phyloP scores from a whole-genome alignment of 371 early-diverging fungal species.

The Sporodiniella umbellata region DNA sequence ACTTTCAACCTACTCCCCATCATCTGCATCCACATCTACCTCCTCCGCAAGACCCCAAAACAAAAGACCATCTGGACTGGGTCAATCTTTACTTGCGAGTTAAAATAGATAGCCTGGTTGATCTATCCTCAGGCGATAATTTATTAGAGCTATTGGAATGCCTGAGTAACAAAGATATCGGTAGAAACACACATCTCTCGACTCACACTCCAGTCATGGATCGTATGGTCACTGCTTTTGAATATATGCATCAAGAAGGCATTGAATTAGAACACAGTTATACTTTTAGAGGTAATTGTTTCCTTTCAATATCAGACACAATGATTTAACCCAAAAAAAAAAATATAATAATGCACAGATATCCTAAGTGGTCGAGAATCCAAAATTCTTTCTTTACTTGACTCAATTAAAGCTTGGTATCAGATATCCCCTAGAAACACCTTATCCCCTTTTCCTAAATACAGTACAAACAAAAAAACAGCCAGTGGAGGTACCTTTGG shows the following conservation, averaged over 20 bases:
- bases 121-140: constrained; percentile 48
- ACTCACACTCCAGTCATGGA: constrained; percentile 40
- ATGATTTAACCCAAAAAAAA: neutral
- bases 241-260: constrained; percentile 60
- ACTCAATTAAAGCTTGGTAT: constrained; percentile 32
- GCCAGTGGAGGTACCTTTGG: constrained; percentile 33
- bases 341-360: constrained; percentile 12
- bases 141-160: constrained; percentile 49
- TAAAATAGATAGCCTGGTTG: constrained; percentile 24
- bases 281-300: constrained; percentile 53
- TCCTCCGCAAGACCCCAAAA: too few relatives aligned
- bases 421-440: neutral
- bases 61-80: constrained; percentile 49
- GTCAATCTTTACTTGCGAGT: constrained; percentile 43
- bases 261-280: constrained; percentile 50
- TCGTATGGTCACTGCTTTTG: constrained; percentile 56
- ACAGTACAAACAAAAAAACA: constrained; percentile 13
- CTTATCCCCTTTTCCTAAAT: neutral
- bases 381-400: constrained; percentile 42
- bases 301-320: too few relatives aligned
- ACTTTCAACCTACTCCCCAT: neutral
- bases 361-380: constrained; percentile 46
- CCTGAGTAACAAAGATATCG: constrained; percentile 46
- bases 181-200: constrained; percentile 13
- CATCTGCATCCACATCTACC: too few relatives aligned